These are phyloP conservation scores for Exophiala calicioides DNA, from an alignment of 2,329 filamentous ascomycete genomes.

Conservation along the genomic window DNA sequence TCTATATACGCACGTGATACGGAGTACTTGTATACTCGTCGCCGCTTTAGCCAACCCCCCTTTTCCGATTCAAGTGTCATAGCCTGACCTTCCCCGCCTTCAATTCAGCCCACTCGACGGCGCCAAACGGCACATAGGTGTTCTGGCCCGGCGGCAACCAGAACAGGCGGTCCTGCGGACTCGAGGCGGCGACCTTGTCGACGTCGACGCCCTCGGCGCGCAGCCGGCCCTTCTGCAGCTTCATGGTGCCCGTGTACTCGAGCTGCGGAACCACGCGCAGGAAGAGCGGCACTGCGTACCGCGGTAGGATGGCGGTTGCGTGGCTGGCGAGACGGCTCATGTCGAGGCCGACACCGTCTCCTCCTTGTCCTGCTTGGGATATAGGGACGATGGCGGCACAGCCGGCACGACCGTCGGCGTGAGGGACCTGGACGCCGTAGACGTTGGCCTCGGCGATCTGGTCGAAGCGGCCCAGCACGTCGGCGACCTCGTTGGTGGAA, in stretches of 20 bases:
- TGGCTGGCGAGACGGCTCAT: constrained; percentile 62
- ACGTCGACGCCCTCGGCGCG: constrained; percentile 33
- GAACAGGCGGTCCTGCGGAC: constrained; percentile 24
- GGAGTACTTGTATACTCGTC: too few species aligned
- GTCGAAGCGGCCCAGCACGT: constrained; percentile 67
- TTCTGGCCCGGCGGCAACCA: constrained; percentile 28
- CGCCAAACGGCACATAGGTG: constrained; percentile 26
- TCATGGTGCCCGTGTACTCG: constrained; percentile 72
- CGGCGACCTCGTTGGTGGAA: constrained; percentile 76
- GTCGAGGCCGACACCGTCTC: constrained; percentile 55
- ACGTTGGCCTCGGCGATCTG: constrained; percentile 77
- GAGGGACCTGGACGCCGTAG: constrained; percentile 76
- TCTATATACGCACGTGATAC: too few species aligned
- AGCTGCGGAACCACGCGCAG: constrained; percentile 61
- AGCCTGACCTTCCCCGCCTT: constrained; percentile 31
- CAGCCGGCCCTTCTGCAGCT: constrained; percentile 74
- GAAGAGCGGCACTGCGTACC: constrained; percentile 76
- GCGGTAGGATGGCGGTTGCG: constrained; percentile 61
- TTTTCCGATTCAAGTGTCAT: too few species aligned
- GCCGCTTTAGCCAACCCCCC: too few species aligned
- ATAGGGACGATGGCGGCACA: constrained; percentile 65
- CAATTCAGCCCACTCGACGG: constrained; percentile 30
- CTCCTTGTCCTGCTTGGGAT: too few species aligned
- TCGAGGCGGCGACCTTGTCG: constrained; percentile 23
- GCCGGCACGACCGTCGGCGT: constrained; percentile 80